A percentile compares a stretch with the other conserved stretches of the same genome.
Evolutionary conservation across 1,284 basidiomycete genomes (phyloP).

Genomic region (Leccinum ponderosum): DNA sequence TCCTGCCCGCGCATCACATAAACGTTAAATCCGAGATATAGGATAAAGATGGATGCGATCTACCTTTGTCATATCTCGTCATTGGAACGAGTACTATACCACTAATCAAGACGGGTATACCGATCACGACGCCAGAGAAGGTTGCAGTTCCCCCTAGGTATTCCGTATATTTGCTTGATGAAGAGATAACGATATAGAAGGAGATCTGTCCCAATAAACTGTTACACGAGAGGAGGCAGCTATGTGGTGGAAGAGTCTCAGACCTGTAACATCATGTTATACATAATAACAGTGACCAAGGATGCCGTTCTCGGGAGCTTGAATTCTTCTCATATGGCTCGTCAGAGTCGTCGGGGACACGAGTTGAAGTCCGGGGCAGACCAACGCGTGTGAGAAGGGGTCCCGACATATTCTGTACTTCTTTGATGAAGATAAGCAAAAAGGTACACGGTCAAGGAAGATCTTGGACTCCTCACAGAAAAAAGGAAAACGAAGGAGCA

Average conservation of each 20-base stretch:
- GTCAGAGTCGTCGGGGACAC: neutral
- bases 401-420: neutral
- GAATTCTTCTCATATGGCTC: constrained; percentile 39
- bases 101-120: constrained; percentile 49
- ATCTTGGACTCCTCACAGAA: neutral
- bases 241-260: neutral
- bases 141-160: constrained; percentile 63
- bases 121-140: constrained; percentile 69
- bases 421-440: neutral
- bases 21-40: neutral
- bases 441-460: neutral
- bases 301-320: constrained; percentile 47
- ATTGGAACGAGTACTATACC: constrained; percentile 56
- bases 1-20: constrained; percentile 38
- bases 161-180: constrained; percentile 61
- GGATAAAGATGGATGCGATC: constrained; percentile 2
- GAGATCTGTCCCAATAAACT: constrained; percentile 43
- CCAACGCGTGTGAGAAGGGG: neutral
- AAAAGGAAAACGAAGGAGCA: neutral
- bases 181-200: constrained; percentile 70
- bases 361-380: neutral
- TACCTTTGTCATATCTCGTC: constrained; percentile 56
- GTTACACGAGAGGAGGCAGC: neutral
- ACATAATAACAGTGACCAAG: constrained; percentile 42
- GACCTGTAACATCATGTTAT: constrained; percentile 49